These are phyloP conservation scores for Rhizophagus prolifer DNA, from an alignment of 192 early-diverging fungal genomes.

Conservation along the genomic window DNA sequence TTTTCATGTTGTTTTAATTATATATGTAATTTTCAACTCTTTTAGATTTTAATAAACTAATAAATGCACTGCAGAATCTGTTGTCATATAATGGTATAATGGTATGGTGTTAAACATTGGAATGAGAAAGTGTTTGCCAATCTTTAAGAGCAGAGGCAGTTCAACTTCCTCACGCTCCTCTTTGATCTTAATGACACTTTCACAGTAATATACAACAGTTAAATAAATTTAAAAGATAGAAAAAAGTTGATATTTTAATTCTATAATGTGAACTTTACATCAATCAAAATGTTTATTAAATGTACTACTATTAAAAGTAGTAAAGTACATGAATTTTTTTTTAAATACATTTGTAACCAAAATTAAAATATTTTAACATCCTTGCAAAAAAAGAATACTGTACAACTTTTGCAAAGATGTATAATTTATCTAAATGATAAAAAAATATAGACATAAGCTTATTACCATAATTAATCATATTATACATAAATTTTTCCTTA, in stretches of 20 bases:
- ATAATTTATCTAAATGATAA: background rate
- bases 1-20: too few relatives aligned
- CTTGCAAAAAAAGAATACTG: conserved; percentile 1
- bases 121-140: too few relatives aligned
- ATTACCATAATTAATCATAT: background rate
- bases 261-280: background rate
- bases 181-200: too few relatives aligned
- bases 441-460: background rate
- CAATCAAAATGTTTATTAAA: background rate
- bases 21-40: too few relatives aligned
- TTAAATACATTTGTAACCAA: background rate
- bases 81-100: too few relatives aligned
- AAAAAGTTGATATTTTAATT: background rate
- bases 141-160: too few relatives aligned
- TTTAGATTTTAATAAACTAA: too few relatives aligned
- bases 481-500: background rate
- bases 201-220: too few relatives aligned
- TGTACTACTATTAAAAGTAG: background rate
- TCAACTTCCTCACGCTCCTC: too few relatives aligned
- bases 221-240: too few relatives aligned
- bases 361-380: background rate
- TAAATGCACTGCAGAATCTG: too few relatives aligned
- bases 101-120: too few relatives aligned
- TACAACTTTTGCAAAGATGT: conserved; percentile 17
- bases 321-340: background rate